Conservation (phyloP, 345 rosid genomes). For the Gossypium arboreum region DNA sequence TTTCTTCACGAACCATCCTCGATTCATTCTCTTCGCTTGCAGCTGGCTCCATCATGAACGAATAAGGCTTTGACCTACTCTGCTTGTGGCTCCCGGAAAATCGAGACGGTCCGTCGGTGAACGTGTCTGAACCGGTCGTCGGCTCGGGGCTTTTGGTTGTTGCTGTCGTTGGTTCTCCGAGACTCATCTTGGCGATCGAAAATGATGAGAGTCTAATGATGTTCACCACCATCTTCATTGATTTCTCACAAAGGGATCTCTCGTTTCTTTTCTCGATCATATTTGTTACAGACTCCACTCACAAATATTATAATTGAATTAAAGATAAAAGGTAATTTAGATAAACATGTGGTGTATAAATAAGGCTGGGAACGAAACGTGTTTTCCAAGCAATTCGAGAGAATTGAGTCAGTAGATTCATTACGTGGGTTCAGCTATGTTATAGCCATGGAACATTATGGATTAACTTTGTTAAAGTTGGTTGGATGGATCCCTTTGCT, state of each 20-base stretch:
- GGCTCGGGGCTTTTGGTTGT: conserved; percentile 14
- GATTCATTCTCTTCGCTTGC: conserved; percentile 18
- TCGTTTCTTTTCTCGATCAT: conserved; percentile 34
- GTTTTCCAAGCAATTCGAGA: conserved; percentile 15
- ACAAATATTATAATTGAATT: background rate
- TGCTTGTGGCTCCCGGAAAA: background rate
- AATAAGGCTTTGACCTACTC: conserved; percentile 26
- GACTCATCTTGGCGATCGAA: conserved; percentile 46
- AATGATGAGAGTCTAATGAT: conserved; percentile 47
- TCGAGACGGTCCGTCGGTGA: conserved; percentile 14
- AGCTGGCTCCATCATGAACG: conserved; percentile 37
- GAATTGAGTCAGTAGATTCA: background rate
- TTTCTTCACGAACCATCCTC: conserved; percentile 10
- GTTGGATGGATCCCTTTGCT: conserved; percentile 21
- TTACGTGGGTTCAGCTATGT: background rate
- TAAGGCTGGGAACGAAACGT: conserved; percentile 13
- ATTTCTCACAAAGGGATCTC: conserved; percentile 41
- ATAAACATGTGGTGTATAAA: background rate
- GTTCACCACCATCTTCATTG: conserved; percentile 45
- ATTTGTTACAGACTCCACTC: background rate
- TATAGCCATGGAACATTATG: background rate
- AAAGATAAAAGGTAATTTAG: background rate
- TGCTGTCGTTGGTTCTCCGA: conserved; percentile 35
- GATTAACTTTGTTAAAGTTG: background rate
- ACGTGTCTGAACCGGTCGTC: conserved; percentile 10